Base-by-base conservation (phyloP, 2,329 filamentous ascomycete genomes). In the Diaporthe australafricana region DNA sequence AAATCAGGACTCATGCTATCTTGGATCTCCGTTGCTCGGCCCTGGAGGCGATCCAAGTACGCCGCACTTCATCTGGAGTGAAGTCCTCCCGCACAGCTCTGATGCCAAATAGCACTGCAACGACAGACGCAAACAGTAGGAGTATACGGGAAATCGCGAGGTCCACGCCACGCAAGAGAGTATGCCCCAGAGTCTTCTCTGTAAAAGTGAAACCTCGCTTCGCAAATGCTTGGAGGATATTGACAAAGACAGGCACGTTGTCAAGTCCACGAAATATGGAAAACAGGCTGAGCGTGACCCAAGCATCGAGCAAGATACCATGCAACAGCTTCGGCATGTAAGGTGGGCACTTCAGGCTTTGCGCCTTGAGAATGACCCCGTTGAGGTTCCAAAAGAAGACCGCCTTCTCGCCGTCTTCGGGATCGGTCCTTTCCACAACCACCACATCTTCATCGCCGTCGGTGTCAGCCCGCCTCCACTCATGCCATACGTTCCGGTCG, bases 351-450 rank as follows among this genome's bases (percentile, higher is more conserved):
- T 1, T 42, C 17, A 68, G 14, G 3, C 32, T 56, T 25, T 73
- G 71, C 16, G 73, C 77, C 42, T 76, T 75, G 7, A 85, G 75
- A 17, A 84, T 78, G 3, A 84, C 77, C 0, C 82, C 82, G 52
- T 87, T 87, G 32, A 87, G 70, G 65, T 87, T 87, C 79, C 84
- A 83, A 74, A 87, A 88, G 76, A 88, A 87, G 0, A 85, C 72
- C 2, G 83, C 79, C 75, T 88, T 88, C 14, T 79, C 75, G 0
- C 83, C 81, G 67, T 87, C 85, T 6, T 70, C 77, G 0, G 86
- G 86, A 20, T 84, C 81, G 0, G 85, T 87, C 77, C 84, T 81
- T 76, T 87, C 86, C 14, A 84, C 78, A 0, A 86, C 84, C 2
- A 87, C 69, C 1, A 80, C 77, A 0, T 84, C 82, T 2, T 82